Percentiles rank a stretch among this genome's conserved stretches.
These are phyloP conservation scores for Vigna trinervia DNA, from an alignment of 306 rosid genomes.

Conservation along the genomic window DNA sequence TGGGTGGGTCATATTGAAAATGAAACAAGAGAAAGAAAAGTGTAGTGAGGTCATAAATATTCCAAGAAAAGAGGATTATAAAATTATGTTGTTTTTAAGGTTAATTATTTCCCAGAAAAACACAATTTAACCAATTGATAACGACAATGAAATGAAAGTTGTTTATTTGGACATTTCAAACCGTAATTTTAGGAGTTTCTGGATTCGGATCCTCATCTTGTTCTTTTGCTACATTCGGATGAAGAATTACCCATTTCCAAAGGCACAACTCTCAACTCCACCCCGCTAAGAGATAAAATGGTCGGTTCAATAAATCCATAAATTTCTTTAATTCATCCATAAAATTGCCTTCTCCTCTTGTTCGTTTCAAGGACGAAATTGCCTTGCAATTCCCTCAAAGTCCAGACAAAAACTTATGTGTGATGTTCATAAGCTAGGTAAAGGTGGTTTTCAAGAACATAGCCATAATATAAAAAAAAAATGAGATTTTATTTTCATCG, in stretches of 20 bases:
- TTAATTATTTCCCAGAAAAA: neutral
- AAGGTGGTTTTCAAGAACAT: slow-evolving; percentile 18
- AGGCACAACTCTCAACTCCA: neutral
- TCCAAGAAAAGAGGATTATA: slow-evolving; percentile 15
- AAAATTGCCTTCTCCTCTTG: slow-evolving; percentile 36
- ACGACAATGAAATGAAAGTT: slow-evolving; percentile 36
- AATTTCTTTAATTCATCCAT: slow-evolving; percentile 35
- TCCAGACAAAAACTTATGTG: slow-evolving; percentile 37
- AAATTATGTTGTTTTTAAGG: neutral
- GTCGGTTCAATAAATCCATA: slow-evolving; percentile 57
- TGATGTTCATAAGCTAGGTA: slow-evolving; percentile 7
- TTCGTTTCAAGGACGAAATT: slow-evolving; percentile 30
- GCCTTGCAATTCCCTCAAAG: slow-evolving; percentile 35
- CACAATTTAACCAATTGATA: slow-evolving; percentile 28
- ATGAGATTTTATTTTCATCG: neutral
- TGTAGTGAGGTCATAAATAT: neutral
- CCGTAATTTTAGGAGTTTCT: slow-evolving; percentile 49
- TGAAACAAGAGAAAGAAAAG: neutral
- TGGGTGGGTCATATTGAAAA: slow-evolving; percentile 26
- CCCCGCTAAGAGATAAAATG: slow-evolving; percentile 47
- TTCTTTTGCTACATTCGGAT: neutral
- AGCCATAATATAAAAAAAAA: neutral
- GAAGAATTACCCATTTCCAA: slow-evolving; percentile 4
- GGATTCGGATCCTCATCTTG: slow-evolving; percentile 8
- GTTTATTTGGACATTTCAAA: slow-evolving; percentile 42